phyloP scores from a whole-genome alignment of 2,329 filamentous ascomycete species.

The Beauveria sp. region DNA sequence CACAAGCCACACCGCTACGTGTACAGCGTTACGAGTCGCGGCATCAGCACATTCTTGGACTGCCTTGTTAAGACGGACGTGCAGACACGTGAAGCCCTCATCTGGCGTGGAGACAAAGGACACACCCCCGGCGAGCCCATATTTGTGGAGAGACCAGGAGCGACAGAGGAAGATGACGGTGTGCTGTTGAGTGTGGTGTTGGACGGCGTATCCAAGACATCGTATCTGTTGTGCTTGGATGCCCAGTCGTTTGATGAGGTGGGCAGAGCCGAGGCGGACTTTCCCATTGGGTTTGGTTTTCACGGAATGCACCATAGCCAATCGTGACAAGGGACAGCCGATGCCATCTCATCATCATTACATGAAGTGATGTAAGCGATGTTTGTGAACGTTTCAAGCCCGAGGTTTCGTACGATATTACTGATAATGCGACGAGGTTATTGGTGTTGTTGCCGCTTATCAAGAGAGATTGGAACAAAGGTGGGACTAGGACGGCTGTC shows the following conservation, averaged over 20 bases:
- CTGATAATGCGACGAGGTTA: too few species aligned
- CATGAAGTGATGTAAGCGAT: not conserved
- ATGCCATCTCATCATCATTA: too few species aligned
- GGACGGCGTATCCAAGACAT: constrained; percentile 49
- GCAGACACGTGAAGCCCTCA: constrained; percentile 38
- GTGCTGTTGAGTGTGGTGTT: constrained; percentile 56
- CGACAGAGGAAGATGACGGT: constrained; percentile 53
- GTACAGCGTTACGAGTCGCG: constrained; percentile 49
- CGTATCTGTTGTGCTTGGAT: constrained; percentile 59
- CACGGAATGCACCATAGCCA: constrained; percentile 46
- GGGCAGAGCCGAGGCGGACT: constrained; percentile 54
- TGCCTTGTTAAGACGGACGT: constrained; percentile 59
- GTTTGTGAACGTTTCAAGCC: too few species aligned
- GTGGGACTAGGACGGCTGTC: too few species aligned
- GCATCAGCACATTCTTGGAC: constrained; percentile 54
- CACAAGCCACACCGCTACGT: constrained; percentile 51
- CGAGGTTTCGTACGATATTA: too few species aligned
- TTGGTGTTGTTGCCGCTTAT: too few species aligned
- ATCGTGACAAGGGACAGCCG: not conserved
- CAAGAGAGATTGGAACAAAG: too few species aligned
- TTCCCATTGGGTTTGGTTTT: constrained; percentile 56
- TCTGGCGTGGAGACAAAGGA: constrained; percentile 49
- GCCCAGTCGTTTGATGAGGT: constrained; percentile 55
- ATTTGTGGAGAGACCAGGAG: constrained; percentile 45
- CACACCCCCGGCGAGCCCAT: constrained; percentile 65